Conservation (phyloP, 495 filamentous ascomycete genomes). For the Entonaema liquescens region DNA sequence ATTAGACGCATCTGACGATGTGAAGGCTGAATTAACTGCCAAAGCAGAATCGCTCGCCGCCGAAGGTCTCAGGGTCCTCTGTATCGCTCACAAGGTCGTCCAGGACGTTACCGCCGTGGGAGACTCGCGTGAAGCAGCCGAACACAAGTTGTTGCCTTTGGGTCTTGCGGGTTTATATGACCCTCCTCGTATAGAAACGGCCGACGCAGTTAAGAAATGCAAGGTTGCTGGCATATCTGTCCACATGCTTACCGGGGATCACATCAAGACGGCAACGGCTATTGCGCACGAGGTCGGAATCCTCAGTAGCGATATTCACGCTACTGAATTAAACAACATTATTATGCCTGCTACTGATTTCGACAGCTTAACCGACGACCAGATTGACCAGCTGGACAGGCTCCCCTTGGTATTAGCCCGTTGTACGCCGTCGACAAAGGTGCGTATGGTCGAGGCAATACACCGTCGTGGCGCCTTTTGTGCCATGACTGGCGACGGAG, state of each 20-base stretch:
- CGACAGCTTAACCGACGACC: conserved; percentile 67
- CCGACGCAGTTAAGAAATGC: conserved; percentile 60
- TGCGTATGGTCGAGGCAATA: conserved; percentile 80
- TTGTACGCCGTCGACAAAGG: conserved; percentile 76
- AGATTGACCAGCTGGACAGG: conserved; percentile 71
- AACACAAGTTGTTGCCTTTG: conserved; percentile 66
- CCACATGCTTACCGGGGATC: conserved; percentile 74
- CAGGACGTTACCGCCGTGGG: conserved; percentile 38
- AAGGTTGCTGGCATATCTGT: conserved; percentile 65
- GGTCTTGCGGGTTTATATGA: conserved; percentile 79
- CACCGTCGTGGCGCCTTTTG: conserved; percentile 67
- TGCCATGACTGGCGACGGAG: conserved; percentile 92
- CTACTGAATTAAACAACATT: conserved; percentile 50
- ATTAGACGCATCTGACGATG: conserved; percentile 41
- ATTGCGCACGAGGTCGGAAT: conserved; percentile 64
- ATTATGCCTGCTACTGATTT: conserved; percentile 74
- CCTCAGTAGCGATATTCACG: conserved; percentile 31
- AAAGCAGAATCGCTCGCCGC: conserved; percentile 61
- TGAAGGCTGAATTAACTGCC: conserved; percentile 45
- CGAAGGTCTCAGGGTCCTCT: conserved; percentile 67
- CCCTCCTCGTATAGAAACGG: conserved; percentile 74
- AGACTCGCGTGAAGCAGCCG: conserved; percentile 59
- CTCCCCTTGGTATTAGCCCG: conserved; percentile 76
- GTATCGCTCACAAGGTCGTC: conserved; percentile 53
- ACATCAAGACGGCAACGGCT: conserved; percentile 68